Evolutionary conservation across 2,329 filamentous ascomycete genomes (phyloP), one percentile per base, ranked within the genome.

Genomic region (Ophidiomyces ophidiicola): DNA sequence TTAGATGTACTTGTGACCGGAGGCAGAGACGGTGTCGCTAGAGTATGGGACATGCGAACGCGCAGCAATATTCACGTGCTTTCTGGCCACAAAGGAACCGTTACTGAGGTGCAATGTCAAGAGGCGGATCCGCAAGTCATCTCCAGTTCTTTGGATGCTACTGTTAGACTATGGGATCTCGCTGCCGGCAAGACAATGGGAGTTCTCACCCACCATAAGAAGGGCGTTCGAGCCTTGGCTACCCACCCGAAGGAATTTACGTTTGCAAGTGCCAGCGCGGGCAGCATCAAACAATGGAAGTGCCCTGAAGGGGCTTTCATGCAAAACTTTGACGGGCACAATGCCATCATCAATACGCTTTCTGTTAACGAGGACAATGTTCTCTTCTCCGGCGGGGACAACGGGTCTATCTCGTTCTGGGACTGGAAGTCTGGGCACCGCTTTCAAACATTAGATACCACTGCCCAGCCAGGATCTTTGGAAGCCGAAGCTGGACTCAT

Each of bases 271-370:
- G 90, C 82, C 30, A 93, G 85, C 53, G 87, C 88, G 0, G 82
- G 82, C 17, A 87, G 82, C 57, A 94, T 98, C 64, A 98, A 98
- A 69, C 90, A 98, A 64, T 98, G 90, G 88, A 94, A 96, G 60
- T 96, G 87, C 50, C 92, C 92, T 1, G 86, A 94, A 57, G 92
- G 88, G 25, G 85, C 85, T 11, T 96, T 98, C 58, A 98, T 98
- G 90, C 87, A 94, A 61, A 96, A 96, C 57, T 96, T 96, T 54
- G 84, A 94, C 30, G 88, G 88, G 3, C 88, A 96, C 55, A 94
- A 94, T 54, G 76, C 85, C 44, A 92, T 98, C 58, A 88, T 98
- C 66, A 98, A 98, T 63, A 86, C 86, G 0, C 66, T 98, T 32
- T 74, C 85, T 30, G 86, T 90, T 21, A 98, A 98, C 59, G 83